Evolutionary conservation across 1,139 yeast genomes (phyloP), one percentile per base, ranked within the genome.

Genomic region (Saccharomyces hybrid): DNA sequence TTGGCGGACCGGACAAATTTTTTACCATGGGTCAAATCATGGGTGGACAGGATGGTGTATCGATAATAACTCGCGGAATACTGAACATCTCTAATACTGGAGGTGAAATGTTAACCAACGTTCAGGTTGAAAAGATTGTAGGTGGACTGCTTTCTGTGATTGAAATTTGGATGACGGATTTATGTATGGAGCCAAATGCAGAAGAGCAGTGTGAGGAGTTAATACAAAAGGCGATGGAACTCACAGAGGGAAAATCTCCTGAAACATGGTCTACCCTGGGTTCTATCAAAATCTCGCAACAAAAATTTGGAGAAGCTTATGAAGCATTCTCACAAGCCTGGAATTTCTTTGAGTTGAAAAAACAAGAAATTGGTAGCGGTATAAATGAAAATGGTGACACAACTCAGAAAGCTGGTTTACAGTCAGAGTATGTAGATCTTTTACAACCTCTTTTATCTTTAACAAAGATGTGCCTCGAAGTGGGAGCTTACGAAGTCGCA

Each of bases 81-180:
- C 73, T 78, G 54, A 65, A 69, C 48, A 78, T 79, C 54, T 71
- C 81, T 2, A 51, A 55, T 9, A 46, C 48, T 5, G 65, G 66
- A 5, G 66, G 65, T 5, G 69, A 72, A 8, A 25, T 67, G 61
- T 53, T 67, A 52, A 55, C 68, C 53, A 59, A 62, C 63, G 76
- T 73, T 56, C 67, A 71, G 48, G 64, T 66, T 1, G 69, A 68
- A 41, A 76, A 80, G 62, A 69, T 86, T 31, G 83, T 86, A 60
- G 87, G 83, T 65, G 96, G 95, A 0, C 75, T 89, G 31, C 84
- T 91, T 61, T 86, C 96, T 9, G 79, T 85, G 73, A 86, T 93
- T 64, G 99, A 93, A 71, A 88, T 95, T 57, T 93, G 98, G 97
- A 93, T 93, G 99, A 95, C 99, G 1, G 99, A 93, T 73, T 76